These are phyloP conservation scores for Myrmaecium sp. DNA, from an alignment of 2,329 filamentous ascomycete species.

Conservation along the genomic window DNA sequence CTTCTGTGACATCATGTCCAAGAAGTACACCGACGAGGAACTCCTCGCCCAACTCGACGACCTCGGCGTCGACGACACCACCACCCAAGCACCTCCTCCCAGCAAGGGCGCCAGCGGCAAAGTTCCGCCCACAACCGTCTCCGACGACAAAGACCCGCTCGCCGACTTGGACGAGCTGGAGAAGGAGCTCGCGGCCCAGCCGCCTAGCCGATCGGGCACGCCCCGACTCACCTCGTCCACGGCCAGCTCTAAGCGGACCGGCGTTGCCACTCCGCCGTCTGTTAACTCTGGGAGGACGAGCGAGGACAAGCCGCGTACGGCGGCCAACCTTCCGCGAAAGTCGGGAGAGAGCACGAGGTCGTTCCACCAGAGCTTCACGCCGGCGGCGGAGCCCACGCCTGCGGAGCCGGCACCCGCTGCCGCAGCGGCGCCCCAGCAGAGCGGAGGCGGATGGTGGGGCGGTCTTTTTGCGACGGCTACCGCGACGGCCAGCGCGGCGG, in stretches of 20 bases:
- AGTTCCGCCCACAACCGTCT: constrained; percentile 20
- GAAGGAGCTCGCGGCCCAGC: constrained; percentile 40
- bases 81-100: constrained; percentile 12
- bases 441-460: constrained; percentile 53
- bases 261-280: constrained; percentile 20
- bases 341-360: constrained; percentile 63
- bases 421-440: constrained; percentile 22
- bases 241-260: constrained; percentile 19
- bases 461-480: constrained; percentile 64
- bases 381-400: constrained; percentile 36
- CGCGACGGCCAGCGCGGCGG: constrained; percentile 61
- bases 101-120: constrained; percentile 31
- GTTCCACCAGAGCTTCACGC: constrained; percentile 54
- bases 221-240: constrained; percentile 44
- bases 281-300: constrained; percentile 24
- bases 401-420: constrained; percentile 31
- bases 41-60: constrained; percentile 29
- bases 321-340: constrained; percentile 36
- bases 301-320: constrained; percentile 41
- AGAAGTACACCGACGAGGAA: constrained; percentile 27
- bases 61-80: constrained; percentile 17
- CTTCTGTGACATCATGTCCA: constrained; percentile 13
- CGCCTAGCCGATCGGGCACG: constrained; percentile 56
- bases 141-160: constrained; percentile 49
- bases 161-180: constrained; percentile 73